Conservation (phyloP, 2,329 filamentous ascomycete species). For the Aspergillus sp. region DNA sequence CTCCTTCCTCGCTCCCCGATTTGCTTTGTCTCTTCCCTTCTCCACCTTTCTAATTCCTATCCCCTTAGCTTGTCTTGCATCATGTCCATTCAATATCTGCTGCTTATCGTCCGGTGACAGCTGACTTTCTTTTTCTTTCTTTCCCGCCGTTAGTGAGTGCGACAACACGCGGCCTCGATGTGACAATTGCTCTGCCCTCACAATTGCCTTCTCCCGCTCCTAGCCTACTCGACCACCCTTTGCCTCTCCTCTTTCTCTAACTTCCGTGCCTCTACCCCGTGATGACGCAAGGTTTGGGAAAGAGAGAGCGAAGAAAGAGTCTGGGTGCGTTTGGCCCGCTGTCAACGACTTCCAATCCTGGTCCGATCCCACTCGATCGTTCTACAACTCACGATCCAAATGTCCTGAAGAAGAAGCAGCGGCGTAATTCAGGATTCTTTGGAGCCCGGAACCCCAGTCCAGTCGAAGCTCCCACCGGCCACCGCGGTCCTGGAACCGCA, state of each 20-base stretch:
- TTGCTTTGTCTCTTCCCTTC: slow-evolving; percentile 19
- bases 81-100: slow-evolving; percentile 14
- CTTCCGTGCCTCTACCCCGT: slow-evolving; percentile 16
- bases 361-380: slow-evolving; percentile 30
- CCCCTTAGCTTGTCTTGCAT: slow-evolving; percentile 19
- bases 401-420: slow-evolving; percentile 33
- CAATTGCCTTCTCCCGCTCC: slow-evolving; percentile 1
- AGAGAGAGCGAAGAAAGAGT: slow-evolving; percentile 38
- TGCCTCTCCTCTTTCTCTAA: slow-evolving; percentile 5
- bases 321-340: slow-evolving; percentile 34
- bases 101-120: slow-evolving; percentile 19
- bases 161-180: slow-evolving; percentile 31
- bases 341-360: slow-evolving; percentile 23
- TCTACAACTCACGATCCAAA: slow-evolving; percentile 39
- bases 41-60: slow-evolving; percentile 19
- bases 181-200: slow-evolving; percentile 20
- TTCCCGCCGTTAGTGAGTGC: slow-evolving; percentile 22
- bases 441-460: slow-evolving; percentile 30
- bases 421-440: slow-evolving; percentile 42
- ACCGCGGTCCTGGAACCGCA: slow-evolving; percentile 30
- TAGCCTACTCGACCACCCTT: neutral
- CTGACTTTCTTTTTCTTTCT: slow-evolving; percentile 13
- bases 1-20: slow-evolving; percentile 22
- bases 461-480: slow-evolving; percentile 16
- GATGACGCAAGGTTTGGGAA: slow-evolving; percentile 33